phyloP scores from a whole-genome alignment of 78 protist species.

The Dictyostelium firmibasis region DNA sequence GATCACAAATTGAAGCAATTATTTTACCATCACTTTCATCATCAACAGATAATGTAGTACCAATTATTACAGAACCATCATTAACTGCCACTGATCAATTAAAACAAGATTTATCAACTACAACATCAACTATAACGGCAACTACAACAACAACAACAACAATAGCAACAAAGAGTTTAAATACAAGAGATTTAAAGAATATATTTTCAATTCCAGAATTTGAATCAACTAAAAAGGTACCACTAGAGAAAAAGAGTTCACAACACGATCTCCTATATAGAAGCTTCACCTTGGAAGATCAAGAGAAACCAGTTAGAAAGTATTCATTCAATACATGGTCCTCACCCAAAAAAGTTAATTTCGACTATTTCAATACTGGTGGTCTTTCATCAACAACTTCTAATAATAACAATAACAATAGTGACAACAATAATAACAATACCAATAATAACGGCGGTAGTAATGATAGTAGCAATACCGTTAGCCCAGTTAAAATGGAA shows the following conservation, averaged over 20 bases:
- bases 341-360: slow-evolving; percentile 16
- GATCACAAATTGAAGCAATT: neutral
- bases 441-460: no score
- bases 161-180: neutral
- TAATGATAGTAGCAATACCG: neutral
- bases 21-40: neutral
- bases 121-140: neutral
- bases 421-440: neutral
- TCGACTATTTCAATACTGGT: neutral
- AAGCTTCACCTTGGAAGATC: slow-evolving; percentile 31
- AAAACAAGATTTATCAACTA: neutral
- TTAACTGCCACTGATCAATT: neutral
- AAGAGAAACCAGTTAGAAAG: neutral
- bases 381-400: neutral
- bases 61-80: neutral
- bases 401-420: neutral
- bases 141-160: neutral
- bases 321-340: slow-evolving; percentile 48
- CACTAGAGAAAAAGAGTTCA: slow-evolving; percentile 20
- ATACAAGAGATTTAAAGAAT: neutral
- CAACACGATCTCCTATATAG: slow-evolving; percentile 7
- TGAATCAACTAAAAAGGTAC: neutral
- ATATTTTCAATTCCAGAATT: neutral
- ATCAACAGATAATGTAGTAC: neutral
- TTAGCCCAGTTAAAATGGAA: neutral